Conservation (phyloP, 2,329 filamentous ascomycete genomes). For the Cercospora sp. region DNA sequence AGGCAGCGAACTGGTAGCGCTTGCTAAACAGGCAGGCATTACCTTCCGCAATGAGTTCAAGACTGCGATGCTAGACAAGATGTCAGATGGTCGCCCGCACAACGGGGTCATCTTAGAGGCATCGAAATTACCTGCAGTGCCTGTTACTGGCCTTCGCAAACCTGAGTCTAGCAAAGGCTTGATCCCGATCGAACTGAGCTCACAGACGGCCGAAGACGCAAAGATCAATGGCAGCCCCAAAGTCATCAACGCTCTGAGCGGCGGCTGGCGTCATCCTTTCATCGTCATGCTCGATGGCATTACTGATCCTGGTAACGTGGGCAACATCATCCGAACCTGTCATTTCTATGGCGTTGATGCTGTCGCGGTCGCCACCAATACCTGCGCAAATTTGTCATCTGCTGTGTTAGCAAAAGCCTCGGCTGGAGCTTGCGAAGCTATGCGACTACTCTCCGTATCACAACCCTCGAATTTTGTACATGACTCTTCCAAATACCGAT, state of each 20-base stretch:
- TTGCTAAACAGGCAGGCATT: constrained; percentile 48
- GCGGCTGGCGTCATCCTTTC: constrained; percentile 61
- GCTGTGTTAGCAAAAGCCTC: constrained; percentile 84
- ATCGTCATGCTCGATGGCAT: constrained; percentile 74
- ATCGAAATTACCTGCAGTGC: constrained; percentile 70
- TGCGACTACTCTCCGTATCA: constrained; percentile 70
- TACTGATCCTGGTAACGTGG: constrained; percentile 81
- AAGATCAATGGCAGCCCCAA: constrained; percentile 67
- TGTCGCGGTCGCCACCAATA: constrained; percentile 71
- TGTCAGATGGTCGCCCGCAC: constrained; percentile 79
- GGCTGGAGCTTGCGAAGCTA: constrained; percentile 78
- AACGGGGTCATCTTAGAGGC: constrained; percentile 88
- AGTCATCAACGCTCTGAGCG: constrained; percentile 50
- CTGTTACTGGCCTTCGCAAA: constrained; percentile 37
- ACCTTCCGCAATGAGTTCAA: constrained; percentile 59
- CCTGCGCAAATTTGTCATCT: constrained; percentile 70
- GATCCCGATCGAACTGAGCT: constrained; percentile 61
- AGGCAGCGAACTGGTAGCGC: constrained; percentile 17
- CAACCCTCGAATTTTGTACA: constrained; percentile 70
- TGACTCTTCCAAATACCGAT: constrained; percentile 68
- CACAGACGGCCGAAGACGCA: constrained; percentile 69
- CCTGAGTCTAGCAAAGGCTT: constrained; percentile 41
- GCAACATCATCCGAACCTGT: constrained; percentile 82
- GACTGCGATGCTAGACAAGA: constrained; percentile 64
- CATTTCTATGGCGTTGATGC: constrained; percentile 89